Conservation (phyloP, 345 rosid species). For the Hirschfeldia incana region DNA sequence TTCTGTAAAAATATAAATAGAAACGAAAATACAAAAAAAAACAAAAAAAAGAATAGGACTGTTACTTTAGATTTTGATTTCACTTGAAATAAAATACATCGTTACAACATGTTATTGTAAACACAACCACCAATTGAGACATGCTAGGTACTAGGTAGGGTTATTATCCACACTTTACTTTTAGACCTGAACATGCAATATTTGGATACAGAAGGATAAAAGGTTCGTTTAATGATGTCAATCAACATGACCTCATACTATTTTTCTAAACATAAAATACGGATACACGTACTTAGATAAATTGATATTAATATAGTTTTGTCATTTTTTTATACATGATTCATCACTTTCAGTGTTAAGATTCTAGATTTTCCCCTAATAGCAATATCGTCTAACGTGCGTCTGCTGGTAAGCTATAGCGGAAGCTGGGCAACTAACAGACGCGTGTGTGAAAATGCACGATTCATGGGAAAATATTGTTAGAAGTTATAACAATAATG, state of each 20-base stretch:
- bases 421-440: not conserved
- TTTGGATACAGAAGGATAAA: not conserved
- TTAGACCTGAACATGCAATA: not conserved
- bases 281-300: not conserved
- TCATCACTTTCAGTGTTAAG: not conserved
- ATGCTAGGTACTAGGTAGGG: not conserved
- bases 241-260: not conserved
- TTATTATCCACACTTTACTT: not conserved
- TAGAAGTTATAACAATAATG: conserved; percentile 28
- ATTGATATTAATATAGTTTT: not conserved
- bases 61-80: not conserved
- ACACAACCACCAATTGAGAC: not conserved
- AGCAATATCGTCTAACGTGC: not conserved
- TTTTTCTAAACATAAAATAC: not conserved
- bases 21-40: not conserved
- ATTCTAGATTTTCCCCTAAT: not conserved
- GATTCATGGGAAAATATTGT: not conserved
- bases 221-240: not conserved
- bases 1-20: not conserved
- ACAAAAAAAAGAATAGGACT: not conserved
- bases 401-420: not conserved
- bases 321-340: not conserved
- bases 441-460: not conserved
- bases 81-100: not conserved
- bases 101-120: not conserved